Conservation (phyloP, 78 protist species). For the Pigoraptor vietnamica region DNA sequence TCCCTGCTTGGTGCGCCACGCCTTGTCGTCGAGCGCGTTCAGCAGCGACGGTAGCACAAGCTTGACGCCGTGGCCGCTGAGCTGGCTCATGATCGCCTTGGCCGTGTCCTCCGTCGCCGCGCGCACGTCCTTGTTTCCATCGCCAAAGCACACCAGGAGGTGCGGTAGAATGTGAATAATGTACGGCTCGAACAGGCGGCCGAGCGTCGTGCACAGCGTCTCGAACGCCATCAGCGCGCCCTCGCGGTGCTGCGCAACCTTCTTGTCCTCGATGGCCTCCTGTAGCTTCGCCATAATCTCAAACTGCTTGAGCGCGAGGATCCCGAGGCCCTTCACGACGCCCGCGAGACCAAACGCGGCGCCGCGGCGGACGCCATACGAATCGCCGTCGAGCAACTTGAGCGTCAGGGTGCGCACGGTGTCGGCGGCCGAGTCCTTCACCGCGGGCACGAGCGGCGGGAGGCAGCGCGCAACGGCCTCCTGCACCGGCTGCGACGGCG, state of each 20-base stretch:
- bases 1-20: slow-evolving; percentile 86
- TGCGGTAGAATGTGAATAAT: slow-evolving; percentile 70
- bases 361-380: slow-evolving; percentile 56
- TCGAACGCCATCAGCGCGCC: slow-evolving; percentile 80
- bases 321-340: slow-evolving; percentile 76
- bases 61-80: slow-evolving; percentile 84
- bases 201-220: slow-evolving; percentile 53
- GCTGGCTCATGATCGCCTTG: slow-evolving; percentile 60
- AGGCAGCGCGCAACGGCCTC: slow-evolving; percentile 41
- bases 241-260: slow-evolving; percentile 43
- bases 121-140: slow-evolving; percentile 60
- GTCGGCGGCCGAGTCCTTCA: not conserved
- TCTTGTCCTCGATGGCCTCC: slow-evolving; percentile 37
- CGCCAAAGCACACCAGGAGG: slow-evolving; percentile 71
- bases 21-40: slow-evolving; percentile 59
- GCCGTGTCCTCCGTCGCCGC: slow-evolving; percentile 55
- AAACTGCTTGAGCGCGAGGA: slow-evolving; percentile 61
- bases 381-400: not conserved
- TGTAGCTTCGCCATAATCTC: slow-evolving; percentile 49
- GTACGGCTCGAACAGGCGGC: slow-evolving; percentile 92
- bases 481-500: slow-evolving; percentile 69
- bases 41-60: slow-evolving; percentile 78
- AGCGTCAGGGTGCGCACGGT: not conserved
- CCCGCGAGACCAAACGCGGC: slow-evolving; percentile 90
- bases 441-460: slow-evolving; percentile 24